A percentile compares a stretch with the other conserved stretches of the same genome.
Evolutionary conservation across 805 yeast species (phyloP).

Genomic region (Starmerella floris): DNA sequence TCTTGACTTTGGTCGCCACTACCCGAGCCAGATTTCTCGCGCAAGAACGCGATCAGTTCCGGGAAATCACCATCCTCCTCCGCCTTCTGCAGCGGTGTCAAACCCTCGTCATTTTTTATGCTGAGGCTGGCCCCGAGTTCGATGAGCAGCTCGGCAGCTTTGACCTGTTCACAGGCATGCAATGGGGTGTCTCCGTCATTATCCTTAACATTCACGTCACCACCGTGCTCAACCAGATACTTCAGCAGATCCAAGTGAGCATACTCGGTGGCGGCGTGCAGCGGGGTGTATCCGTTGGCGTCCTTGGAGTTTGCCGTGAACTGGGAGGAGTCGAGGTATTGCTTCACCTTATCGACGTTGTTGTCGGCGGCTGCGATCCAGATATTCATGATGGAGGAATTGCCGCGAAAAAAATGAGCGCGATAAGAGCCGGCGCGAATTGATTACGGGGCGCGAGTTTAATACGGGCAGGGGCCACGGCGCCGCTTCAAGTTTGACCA

Average conservation of each 20-base stretch:
- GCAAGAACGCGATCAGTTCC: constrained; percentile 56
- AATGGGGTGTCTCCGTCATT: constrained; percentile 90
- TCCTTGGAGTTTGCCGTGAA: constrained; percentile 63
- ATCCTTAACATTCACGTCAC: constrained; percentile 73
- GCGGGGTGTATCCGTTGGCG: constrained; percentile 89
- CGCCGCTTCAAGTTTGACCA: too few relatives aligned
- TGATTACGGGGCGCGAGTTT: too few relatives aligned
- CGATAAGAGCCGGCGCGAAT: too few relatives aligned
- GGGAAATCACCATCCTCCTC: constrained; percentile 72
- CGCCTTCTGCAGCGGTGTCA: constrained; percentile 57
- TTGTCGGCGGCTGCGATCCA: constrained; percentile 96
- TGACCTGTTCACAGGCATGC: constrained; percentile 70
- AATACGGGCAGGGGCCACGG: too few relatives aligned
- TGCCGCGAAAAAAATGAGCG: too few relatives aligned
- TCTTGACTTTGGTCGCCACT: background rate
- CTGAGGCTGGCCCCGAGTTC: constrained; percentile 56
- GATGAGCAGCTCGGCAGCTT: constrained; percentile 51
- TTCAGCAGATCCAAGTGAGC: constrained; percentile 59
- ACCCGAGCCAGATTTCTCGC: constrained; percentile 19
- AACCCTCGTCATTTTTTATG: constrained; percentile 56
- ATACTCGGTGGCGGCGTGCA: constrained; percentile 95
- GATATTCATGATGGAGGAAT: constrained; percentile 38
- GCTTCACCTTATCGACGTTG: constrained; percentile 44
- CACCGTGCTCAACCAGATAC: constrained; percentile 46
- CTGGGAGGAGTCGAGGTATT: constrained; percentile 38